Conservation (phyloP, 176 grass and related monocot species). For the Poa annua region DNA sequence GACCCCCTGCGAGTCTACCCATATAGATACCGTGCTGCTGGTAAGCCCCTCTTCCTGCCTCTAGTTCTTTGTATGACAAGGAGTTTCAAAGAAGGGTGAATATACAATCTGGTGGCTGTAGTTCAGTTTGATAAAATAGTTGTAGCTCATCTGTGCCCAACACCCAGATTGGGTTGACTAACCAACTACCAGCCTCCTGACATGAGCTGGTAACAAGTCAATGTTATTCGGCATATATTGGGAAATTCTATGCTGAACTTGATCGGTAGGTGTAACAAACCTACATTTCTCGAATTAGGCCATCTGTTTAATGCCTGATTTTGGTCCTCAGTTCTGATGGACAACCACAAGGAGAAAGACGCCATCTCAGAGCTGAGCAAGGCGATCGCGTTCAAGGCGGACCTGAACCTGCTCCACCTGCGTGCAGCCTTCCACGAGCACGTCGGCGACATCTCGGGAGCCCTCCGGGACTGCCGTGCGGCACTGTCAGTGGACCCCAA, state of each 20-base stretch:
- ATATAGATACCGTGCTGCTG: constrained; percentile 97
- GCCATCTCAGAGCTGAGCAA: constrained; percentile 84
- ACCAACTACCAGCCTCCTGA: constrained; percentile 49
- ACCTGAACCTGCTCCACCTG: constrained; percentile 93
- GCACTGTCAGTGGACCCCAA: constrained; percentile 95
- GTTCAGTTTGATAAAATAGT: constrained; percentile 36
- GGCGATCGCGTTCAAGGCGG: constrained; percentile 92
- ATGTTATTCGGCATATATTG: constrained; percentile 41
- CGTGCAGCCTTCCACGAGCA: constrained; percentile 97
- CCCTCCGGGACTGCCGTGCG: constrained; percentile 83
- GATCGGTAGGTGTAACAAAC: constrained; percentile 50
- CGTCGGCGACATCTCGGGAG: constrained; percentile 66
- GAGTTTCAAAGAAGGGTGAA: constrained; percentile 46
- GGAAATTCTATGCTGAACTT: constrained; percentile 30
- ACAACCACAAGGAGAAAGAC: constrained; percentile 97
- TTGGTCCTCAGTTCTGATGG: constrained; percentile 82
- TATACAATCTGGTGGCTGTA: constrained; percentile 37
- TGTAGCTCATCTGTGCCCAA: constrained; percentile 54
- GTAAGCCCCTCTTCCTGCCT: constrained; percentile 51
- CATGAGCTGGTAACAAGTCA: constrained; percentile 43
- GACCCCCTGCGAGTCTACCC: constrained; percentile 94
- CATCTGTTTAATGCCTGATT: constrained; percentile 36
- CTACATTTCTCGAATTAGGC: constrained; percentile 36
- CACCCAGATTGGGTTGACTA: constrained; percentile 47
- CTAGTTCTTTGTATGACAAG: constrained; percentile 12